phyloP scores from a whole-genome alignment of 768 basidiomycete genomes.

The Termitomyces heimii region DNA sequence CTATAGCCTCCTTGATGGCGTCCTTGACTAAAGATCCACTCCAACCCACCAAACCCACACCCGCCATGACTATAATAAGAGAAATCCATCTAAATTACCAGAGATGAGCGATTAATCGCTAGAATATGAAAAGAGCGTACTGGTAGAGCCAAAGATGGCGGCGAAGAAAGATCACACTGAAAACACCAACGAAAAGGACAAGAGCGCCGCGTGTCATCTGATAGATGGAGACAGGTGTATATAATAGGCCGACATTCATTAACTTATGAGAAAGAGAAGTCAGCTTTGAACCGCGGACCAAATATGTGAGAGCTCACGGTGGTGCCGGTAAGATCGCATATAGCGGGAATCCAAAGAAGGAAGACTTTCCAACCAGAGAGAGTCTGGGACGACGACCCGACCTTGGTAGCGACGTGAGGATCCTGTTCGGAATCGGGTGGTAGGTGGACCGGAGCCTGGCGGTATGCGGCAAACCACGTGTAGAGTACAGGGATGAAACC shows the following conservation, averaged over 20 bases:
- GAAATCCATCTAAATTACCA: slow-evolving; percentile 70
- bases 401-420: slow-evolving; percentile 28
- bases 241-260: slow-evolving; percentile 95
- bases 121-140: slow-evolving; percentile 27
- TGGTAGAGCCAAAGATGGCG: slow-evolving; percentile 86
- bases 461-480: slow-evolving; percentile 51
- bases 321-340: slow-evolving; percentile 87
- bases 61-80: slow-evolving; percentile 81
- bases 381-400: slow-evolving; percentile 27
- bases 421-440: slow-evolving; percentile 45
- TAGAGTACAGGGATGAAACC: slow-evolving; percentile 84
- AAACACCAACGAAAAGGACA: slow-evolving; percentile 87
- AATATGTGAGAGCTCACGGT: slow-evolving; percentile 49
- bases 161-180: slow-evolving; percentile 87
- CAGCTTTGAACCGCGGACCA: slow-evolving; percentile 1
- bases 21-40: slow-evolving; percentile 87
- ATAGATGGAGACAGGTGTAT: slow-evolving; percentile 95
- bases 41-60: slow-evolving; percentile 80
- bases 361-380: slow-evolving; percentile 66
- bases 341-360: slow-evolving; percentile 83
- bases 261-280: slow-evolving; percentile 31
- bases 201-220: slow-evolving; percentile 95
- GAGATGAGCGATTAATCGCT: not conserved
- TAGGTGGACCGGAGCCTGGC: slow-evolving; percentile 48
- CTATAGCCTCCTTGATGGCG: slow-evolving; percentile 42